Evolutionary conservation across 208 protist genomes (phyloP).

Genomic region (Kentomonas sorsogonicus): DNA sequence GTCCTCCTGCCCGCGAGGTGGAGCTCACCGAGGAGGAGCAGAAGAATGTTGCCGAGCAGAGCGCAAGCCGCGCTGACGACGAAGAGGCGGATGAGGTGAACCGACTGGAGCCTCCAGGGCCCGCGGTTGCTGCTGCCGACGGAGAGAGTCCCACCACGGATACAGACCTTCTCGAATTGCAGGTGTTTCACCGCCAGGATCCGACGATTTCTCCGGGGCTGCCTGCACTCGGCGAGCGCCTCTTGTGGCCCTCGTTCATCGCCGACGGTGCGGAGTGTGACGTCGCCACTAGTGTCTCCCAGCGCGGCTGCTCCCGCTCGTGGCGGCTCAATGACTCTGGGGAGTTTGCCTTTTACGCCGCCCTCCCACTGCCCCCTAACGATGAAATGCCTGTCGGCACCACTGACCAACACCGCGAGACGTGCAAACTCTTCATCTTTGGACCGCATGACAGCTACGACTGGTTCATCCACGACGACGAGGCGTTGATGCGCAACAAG

Average conservation of each 20-base stretch:
- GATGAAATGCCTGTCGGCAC: neutral
- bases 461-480: constrained; percentile 89
- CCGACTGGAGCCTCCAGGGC: constrained; percentile 1
- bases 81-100: constrained; percentile 15
- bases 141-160: neutral
- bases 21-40: constrained; percentile 14
- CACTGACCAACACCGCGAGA: neutral
- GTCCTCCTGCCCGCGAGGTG: constrained; percentile 22
- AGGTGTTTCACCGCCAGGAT: constrained; percentile 79
- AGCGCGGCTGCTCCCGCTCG: constrained; percentile 67
- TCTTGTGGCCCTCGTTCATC: constrained; percentile 76
- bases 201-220: constrained; percentile 36
- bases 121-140: constrained; percentile 9
- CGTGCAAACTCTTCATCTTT: constrained; percentile 73
- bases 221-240: constrained; percentile 44
- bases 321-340: constrained; percentile 91
- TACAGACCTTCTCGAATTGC: constrained; percentile 62
- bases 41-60: constrained; percentile 16
- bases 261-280: constrained; percentile 76
- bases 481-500: constrained; percentile 41
- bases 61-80: constrained; percentile 4
- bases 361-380: constrained; percentile 52
- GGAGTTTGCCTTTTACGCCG: constrained; percentile 82
- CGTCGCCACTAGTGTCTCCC: constrained; percentile 74
- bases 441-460: constrained; percentile 82